A percentile compares a stretch with the other conserved stretches of the same genome.
These are phyloP conservation scores for Glonium stellatum DNA, from an alignment of 495 filamentous ascomycete genomes.

Conservation along the genomic window DNA sequence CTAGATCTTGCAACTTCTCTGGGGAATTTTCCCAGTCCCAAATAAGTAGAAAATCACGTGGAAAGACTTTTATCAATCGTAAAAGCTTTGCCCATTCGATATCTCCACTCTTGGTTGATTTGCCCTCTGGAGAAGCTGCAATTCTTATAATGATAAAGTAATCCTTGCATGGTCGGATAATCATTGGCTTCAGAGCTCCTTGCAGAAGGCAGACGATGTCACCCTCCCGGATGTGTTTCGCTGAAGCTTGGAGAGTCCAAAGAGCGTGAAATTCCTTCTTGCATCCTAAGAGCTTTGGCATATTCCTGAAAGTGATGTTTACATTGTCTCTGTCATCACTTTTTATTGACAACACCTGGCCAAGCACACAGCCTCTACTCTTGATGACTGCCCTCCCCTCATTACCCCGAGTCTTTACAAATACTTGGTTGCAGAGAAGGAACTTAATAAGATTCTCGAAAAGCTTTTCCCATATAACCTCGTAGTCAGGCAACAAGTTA, in stretches of 20 bases:
- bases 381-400: conserved; percentile 24
- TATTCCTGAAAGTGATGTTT: conserved; percentile 25
- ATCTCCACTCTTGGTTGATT: background rate
- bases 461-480: conserved; percentile 22
- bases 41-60: conserved; percentile 25
- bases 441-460: conserved; percentile 21
- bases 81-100: background rate
- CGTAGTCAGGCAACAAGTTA: conserved; percentile 24
- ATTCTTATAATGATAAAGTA: conserved; percentile 28
- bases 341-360: background rate
- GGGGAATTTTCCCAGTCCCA: conserved; percentile 19
- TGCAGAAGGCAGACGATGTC: conserved; percentile 33
- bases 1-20: conserved; percentile 2
- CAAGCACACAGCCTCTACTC: conserved; percentile 19
- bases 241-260: conserved; percentile 29
- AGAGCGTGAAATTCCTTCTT: background rate
- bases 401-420: conserved; percentile 19
- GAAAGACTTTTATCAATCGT: conserved; percentile 18
- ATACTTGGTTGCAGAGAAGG: conserved; percentile 17
- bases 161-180: conserved; percentile 24
- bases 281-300: conserved; percentile 3
- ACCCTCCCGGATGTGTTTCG: conserved; percentile 23
- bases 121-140: conserved; percentile 17
- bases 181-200: conserved; percentile 29
- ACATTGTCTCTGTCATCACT: conserved; percentile 18